These are phyloP conservation scores for Mediolabrus comicus DNA, from an alignment of 108 stramenopile species.

Conservation along the genomic window DNA sequence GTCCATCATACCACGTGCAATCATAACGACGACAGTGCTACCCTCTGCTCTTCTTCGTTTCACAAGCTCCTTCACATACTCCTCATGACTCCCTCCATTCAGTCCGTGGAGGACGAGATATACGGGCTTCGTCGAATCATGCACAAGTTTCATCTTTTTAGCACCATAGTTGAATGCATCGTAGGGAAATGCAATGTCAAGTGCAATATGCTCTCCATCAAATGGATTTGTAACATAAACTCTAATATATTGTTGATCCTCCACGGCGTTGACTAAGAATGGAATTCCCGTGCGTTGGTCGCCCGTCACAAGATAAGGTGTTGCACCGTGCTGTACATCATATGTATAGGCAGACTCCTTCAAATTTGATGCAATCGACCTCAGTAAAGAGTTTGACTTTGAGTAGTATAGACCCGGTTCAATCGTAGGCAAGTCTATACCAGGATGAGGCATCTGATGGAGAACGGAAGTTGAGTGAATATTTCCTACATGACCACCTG, in stretches of 20 bases:
- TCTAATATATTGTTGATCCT: constrained; percentile 50
- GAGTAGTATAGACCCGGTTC: constrained; percentile 68
- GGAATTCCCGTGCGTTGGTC: constrained; percentile 83
- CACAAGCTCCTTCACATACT: constrained; percentile 84
- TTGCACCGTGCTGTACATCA: constrained; percentile 50
- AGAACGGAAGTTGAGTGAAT: constrained; percentile 2
- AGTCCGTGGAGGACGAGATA: constrained; percentile 91
- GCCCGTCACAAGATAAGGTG: constrained; percentile 78
- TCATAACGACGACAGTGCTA: constrained; percentile 70
- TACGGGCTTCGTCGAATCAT: constrained; percentile 61
- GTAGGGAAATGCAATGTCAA: constrained; percentile 84
- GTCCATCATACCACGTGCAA: constrained; percentile 89
- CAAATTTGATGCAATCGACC: constrained; percentile 57
- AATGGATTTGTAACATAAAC: constrained; percentile 51
- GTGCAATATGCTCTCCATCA: constrained; percentile 67
- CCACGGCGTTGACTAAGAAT: constrained; percentile 59
- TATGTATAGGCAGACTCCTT: constrained; percentile 58
- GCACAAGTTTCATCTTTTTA: constrained; percentile 23
- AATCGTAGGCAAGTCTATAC: constrained; percentile 48
- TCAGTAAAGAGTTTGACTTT: constrained; percentile 44
- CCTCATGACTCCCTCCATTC: constrained; percentile 83
- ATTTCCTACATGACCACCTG: constrained; percentile 18
- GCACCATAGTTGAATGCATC: neutral
- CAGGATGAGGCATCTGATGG: constrained; percentile 11
- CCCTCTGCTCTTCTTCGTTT: constrained; percentile 57